A percentile compares a stretch with the other conserved stretches of the same genome.
Evolutionary conservation across 2,329 filamentous ascomycete species (phyloP).

Genomic region (Penicillium sclerotiorum): DNA sequence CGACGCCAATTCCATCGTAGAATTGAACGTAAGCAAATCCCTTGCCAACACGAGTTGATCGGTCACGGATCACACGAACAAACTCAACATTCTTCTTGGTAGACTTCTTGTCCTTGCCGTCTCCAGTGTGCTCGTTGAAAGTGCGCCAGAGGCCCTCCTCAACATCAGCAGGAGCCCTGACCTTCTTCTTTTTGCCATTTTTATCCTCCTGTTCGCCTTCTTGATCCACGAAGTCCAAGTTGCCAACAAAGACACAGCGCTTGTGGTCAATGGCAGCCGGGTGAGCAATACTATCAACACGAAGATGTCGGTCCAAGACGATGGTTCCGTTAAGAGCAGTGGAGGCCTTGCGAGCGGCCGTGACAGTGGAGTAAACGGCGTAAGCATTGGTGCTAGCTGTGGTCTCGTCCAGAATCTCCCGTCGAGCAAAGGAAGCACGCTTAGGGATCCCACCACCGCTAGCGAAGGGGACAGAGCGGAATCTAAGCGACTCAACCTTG

Average conservation of each 20-base stretch:
- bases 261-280: constrained; percentile 80
- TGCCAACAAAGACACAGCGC: constrained; percentile 94
- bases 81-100: constrained; percentile 83
- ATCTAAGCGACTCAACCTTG: constrained; percentile 87
- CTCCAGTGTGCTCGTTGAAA: constrained; percentile 41
- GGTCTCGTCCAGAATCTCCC: constrained; percentile 85
- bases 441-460: constrained; percentile 74
- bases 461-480: constrained; percentile 88
- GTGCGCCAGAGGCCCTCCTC: constrained; percentile 72
- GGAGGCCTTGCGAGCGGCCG: constrained; percentile 75
- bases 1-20: constrained; percentile 82
- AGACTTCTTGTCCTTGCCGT: constrained; percentile 29
- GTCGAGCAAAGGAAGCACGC: constrained; percentile 90
- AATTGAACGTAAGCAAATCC: constrained; percentile 99
- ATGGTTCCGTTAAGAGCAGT: constrained; percentile 79
- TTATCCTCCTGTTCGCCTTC: constrained; percentile 68
- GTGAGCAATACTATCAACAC: constrained; percentile 88
- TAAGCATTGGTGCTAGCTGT: constrained; percentile 95
- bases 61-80: constrained; percentile 87
- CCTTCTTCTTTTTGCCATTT: constrained; percentile 70
- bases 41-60: constrained; percentile 89
- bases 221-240: constrained; percentile 93
- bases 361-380: constrained; percentile 76
- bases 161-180: constrained; percentile 76
- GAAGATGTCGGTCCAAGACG: constrained; percentile 82